Conservation (phyloP, 192 early-diverging fungal genomes). For the Podila minutissima region DNA sequence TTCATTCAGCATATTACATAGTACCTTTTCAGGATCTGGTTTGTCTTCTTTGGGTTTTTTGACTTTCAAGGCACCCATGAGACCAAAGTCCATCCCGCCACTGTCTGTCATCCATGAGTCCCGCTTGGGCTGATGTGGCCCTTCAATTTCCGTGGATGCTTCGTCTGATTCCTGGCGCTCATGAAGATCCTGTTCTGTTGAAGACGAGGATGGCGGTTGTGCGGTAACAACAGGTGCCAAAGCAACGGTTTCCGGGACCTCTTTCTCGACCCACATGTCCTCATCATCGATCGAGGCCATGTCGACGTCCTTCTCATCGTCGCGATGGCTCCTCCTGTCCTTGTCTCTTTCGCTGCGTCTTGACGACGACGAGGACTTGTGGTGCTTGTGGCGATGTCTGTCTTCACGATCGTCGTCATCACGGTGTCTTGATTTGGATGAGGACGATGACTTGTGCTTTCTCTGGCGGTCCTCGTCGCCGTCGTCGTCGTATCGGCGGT, state of each 20-base stretch:
- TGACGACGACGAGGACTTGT: constrained; percentile 20
- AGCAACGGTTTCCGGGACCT: constrained; percentile 17
- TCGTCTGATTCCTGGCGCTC: not conserved
- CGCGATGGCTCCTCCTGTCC: not conserved
- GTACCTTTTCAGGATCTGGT: constrained; percentile 56
- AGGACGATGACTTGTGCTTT: constrained; percentile 42
- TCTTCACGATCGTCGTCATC: constrained; percentile 18
- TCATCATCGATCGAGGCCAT: constrained; percentile 23
- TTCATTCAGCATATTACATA: not conserved
- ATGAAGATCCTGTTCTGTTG: not conserved
- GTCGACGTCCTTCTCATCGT: constrained; percentile 4
- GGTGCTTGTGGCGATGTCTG: constrained; percentile 6
- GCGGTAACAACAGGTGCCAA: not conserved
- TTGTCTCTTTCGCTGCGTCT: constrained; percentile 17
- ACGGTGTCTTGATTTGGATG: constrained; percentile 35
- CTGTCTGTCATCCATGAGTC: constrained; percentile 52
- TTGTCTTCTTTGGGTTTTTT: constrained; percentile 54
- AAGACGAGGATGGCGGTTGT: not conserved
- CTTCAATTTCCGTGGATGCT: not conserved
- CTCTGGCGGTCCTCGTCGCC: constrained; percentile 14
- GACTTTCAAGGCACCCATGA: constrained; percentile 48
- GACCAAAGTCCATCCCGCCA: constrained; percentile 51
- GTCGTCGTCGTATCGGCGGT: constrained; percentile 18
- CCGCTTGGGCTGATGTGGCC: constrained; percentile 5
- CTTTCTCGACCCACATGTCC: constrained; percentile 49